Percentiles rank a stretch among this genome's conserved stretches.
Evolutionary conservation across 1,139 yeast genomes (phyloP).

Genomic region (Pneumocystis carinii): DNA sequence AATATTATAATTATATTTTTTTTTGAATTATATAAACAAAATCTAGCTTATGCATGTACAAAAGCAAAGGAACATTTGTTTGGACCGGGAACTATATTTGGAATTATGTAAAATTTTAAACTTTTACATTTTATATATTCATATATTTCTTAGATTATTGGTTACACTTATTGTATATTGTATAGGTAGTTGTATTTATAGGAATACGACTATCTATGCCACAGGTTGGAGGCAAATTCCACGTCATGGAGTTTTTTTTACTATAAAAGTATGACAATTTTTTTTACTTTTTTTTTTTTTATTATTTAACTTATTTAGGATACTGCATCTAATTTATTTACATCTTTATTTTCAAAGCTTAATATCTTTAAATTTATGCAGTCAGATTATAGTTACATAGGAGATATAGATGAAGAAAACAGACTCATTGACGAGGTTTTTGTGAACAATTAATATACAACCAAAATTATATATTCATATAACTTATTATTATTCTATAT

Average conservation of each 20-base stretch:
- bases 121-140: neutral
- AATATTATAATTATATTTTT: neutral
- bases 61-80: neutral
- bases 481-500: too few relatives aligned
- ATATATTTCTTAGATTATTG: neutral
- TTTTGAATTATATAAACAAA: neutral
- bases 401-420: neutral
- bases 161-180: neutral
- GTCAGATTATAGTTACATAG: neutral
- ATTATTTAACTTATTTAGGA: neutral
- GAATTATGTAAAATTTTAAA: neutral
- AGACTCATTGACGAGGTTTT: neutral
- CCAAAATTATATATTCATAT: neutral
- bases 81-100: neutral
- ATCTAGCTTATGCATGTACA: neutral
- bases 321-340: neutral
- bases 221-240: constrained; percentile 1
- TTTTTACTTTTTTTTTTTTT: neutral
- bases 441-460: neutral
- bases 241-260: neutral
- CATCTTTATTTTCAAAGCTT: neutral
- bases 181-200: neutral
- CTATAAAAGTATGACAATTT: neutral
- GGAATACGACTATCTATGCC: neutral
- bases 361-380: neutral